Evolutionary conservation across 805 yeast genomes (phyloP).

Genomic region (Nakazawaea ambrosiae): DNA sequence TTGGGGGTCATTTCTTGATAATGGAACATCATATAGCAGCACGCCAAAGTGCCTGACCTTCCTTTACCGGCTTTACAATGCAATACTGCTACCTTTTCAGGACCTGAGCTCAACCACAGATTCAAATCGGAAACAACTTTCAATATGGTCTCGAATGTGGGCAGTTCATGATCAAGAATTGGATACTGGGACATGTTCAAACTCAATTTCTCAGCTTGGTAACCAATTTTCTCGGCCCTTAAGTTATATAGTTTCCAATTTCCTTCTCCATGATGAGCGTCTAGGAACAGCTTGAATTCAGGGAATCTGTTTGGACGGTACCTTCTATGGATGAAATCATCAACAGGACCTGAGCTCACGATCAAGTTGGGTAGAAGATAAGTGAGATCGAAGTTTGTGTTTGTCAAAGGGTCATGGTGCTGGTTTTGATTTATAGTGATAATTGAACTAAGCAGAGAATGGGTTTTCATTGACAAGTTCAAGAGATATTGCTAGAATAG

Average conservation of each 20-base stretch:
- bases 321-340: conserved; percentile 29
- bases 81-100: conserved; percentile 45
- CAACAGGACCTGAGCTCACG: conserved; percentile 73
- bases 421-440: conserved; percentile 2
- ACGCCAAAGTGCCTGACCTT: conserved; percentile 70
- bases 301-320: conserved; percentile 43
- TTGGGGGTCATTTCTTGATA: conserved; percentile 26
- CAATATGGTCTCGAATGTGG: conserved; percentile 50
- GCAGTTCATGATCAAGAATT: conserved; percentile 74
- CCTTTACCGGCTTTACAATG: conserved; percentile 95
- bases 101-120: conserved; percentile 26
- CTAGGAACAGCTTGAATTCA: conserved; percentile 43
- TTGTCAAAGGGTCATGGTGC: conserved; percentile 1
- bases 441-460: background rate
- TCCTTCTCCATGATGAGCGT: conserved; percentile 33
- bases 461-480: background rate
- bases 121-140: conserved; percentile 37
- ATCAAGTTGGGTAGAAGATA: conserved; percentile 58
- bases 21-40: conserved; percentile 60
- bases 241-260: conserved; percentile 75
- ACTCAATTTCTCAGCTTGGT: conserved; percentile 30
- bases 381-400: conserved; percentile 47
- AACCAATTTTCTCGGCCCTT: conserved; percentile 46
- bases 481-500: no score
- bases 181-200: conserved; percentile 38